These are phyloP conservation scores for Lodderomyces parapsilosis DNA, from an alignment of 1,139 yeast genomes.

Conservation along the genomic window DNA sequence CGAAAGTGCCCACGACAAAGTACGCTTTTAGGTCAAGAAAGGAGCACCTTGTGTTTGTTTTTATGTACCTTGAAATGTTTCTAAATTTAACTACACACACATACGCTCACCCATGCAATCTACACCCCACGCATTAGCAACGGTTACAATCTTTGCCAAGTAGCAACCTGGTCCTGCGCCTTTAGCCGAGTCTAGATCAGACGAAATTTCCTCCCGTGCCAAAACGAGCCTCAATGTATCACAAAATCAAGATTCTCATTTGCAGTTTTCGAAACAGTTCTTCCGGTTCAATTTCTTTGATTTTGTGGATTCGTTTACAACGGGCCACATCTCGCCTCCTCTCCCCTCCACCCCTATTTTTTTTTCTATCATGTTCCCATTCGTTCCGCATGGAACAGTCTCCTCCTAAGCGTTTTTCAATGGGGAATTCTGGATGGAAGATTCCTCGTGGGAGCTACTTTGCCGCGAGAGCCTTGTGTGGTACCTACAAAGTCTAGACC, in stretches of 20 bases:
- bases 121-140: neutral
- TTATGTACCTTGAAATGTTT: neutral
- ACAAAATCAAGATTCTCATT: neutral
- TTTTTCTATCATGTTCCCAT: neutral
- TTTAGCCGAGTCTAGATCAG: neutral
- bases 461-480: too few species aligned
- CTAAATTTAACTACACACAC: neutral
- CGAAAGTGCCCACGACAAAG: neutral
- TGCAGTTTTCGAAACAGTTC: too few species aligned
- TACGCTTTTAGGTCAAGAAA: neutral
- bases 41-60: neutral
- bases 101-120: too few species aligned
- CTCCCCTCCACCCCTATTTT: neutral
- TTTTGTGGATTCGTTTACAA: neutral
- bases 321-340: neutral
- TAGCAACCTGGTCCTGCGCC: neutral
- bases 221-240: neutral
- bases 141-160: neutral
- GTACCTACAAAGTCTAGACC: too few species aligned
- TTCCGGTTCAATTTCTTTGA: neutral
- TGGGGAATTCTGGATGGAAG: too few species aligned
- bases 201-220: neutral
- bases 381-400: too few species aligned
- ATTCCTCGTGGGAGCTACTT: too few species aligned
- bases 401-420: too few species aligned